Percentiles rank a stretch among this genome's conserved stretches.
phyloP scores from a whole-genome alignment of 768 basidiomycete genomes.

The Suillus brevipes region DNA sequence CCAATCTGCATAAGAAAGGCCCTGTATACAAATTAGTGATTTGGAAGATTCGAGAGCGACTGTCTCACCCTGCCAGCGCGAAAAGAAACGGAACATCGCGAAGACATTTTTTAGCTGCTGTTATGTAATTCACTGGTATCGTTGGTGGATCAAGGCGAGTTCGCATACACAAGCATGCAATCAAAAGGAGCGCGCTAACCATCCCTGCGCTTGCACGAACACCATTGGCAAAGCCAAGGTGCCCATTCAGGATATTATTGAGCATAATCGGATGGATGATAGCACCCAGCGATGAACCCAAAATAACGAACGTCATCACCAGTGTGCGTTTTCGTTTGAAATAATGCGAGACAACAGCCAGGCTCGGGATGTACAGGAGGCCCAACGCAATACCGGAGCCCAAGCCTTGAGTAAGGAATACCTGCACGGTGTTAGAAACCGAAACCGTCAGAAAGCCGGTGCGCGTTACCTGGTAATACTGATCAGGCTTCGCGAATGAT shows the following conservation, averaged over 20 bases:
- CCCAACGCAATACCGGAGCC: not conserved
- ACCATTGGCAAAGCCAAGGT: not conserved
- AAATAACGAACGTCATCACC: not conserved
- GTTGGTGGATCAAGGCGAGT: not conserved
- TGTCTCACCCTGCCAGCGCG: not conserved
- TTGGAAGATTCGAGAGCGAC: not conserved
- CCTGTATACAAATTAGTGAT: not conserved
- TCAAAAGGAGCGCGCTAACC: not conserved
- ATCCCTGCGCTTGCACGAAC: not conserved
- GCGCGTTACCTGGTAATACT: not conserved
- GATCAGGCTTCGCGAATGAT: not conserved
- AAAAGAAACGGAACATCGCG: not conserved
- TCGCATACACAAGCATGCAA: not conserved
- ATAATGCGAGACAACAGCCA: not conserved
- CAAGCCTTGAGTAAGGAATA: not conserved
- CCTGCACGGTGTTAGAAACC: not conserved
- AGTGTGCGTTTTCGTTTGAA: not conserved
- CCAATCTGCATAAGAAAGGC: not conserved
- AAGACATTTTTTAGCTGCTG: not conserved
- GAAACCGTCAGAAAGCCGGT: not conserved
- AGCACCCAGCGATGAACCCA: not conserved
- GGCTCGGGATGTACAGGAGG: not conserved
- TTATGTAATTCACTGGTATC: not conserved
- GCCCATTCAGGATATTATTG: not conserved
- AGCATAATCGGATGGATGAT: not conserved